Base-by-base conservation (phyloP, 352 stramenopile genomes). In the Phytopythium helicoides region DNA sequence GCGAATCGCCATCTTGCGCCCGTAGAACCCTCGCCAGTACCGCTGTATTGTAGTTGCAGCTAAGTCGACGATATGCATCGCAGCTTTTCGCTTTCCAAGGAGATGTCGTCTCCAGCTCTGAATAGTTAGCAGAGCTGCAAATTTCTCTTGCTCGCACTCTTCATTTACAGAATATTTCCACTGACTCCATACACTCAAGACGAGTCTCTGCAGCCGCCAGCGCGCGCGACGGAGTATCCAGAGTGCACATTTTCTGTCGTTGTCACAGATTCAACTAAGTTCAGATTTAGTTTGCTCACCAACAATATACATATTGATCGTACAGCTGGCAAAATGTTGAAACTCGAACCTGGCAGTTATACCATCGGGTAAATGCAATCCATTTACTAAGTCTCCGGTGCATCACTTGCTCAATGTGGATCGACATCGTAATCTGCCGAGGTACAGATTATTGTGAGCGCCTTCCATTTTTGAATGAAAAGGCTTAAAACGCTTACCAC, bases 321-420 rank as follows among this genome's bases (percentile, higher is more conserved):
- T 58, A 90, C 79, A 87, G 51, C 28, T 46, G 53, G n/a, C 75
- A 87, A 54, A 81, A 90, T 3, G 23, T 53, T 8, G 37, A 37
- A 10, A 81, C 47, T 9, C 60, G 56, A 3, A 69, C 47, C 9
- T 58, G 34, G 14, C 59, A 86, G 9, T 55, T 60, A 4, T 31
- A 28, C 54, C 56, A 57, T 5, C 49, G 50, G 6, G n/a, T 56
- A 35, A 65, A 47, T 6, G 56, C 46, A 1, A 28, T 31, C 76
- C 74, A 89, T 12, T 11, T 19, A 21, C 37, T 26, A 47, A 82
- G 71, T 5, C 64, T 23, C n/a, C 22, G 40, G 5, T n/a, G n/a
- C n/a, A n/a, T n/a, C n/a, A n/a, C n/a, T n/a, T n/a, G n/a, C n/a
- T n/a, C n/a, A n/a, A n/a, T n/a, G n/a, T n/a, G n/a, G n/a, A n/a